Evolutionary conservation across 108 stramenopile genomes (phyloP).

Genomic region (Skeletonema grethae): DNA sequence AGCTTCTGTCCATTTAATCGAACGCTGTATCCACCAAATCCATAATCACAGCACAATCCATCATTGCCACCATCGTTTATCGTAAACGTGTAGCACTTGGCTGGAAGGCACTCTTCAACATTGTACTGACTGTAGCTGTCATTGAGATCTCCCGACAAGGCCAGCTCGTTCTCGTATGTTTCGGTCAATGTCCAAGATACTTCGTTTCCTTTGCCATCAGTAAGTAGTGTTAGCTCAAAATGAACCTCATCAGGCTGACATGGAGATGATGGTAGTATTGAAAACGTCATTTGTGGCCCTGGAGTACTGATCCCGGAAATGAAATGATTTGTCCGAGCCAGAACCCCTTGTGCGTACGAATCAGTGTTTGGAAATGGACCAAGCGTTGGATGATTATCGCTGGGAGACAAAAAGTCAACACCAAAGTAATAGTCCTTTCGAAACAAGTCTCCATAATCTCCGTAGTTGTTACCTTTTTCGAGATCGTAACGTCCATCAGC

Average conservation of each 20-base stretch:
- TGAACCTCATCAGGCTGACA: constrained; percentile 33
- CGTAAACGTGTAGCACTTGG: constrained; percentile 33
- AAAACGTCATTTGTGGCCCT: constrained; percentile 33
- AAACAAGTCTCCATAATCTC: constrained; percentile 52
- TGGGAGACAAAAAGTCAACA: constrained; percentile 40
- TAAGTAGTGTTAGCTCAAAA: constrained; percentile 33
- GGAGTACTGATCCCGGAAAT: constrained; percentile 37
- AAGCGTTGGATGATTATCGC: constrained; percentile 23
- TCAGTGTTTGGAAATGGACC: constrained; percentile 54
- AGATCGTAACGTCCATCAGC: constrained; percentile 79
- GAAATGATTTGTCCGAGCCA: constrained; percentile 32
- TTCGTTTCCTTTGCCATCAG: constrained; percentile 34
- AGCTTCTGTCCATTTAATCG: constrained; percentile 39
- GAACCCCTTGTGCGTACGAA: constrained; percentile 26
- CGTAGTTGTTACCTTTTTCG: constrained; percentile 56
- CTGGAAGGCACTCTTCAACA: constrained; percentile 24
- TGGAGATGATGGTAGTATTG: constrained; percentile 33
- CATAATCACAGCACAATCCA: constrained; percentile 36
- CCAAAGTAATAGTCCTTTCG: constrained; percentile 31
- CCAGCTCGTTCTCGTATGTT: constrained; percentile 10
- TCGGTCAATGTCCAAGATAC: constrained; percentile 24
- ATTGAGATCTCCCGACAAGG: constrained; percentile 24
- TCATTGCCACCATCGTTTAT: constrained; percentile 36
- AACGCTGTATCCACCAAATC: constrained; percentile 34
- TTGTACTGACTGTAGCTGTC: constrained; percentile 16